A percentile compares a stretch with the other conserved stretches of the same genome.
Conservation (phyloP, 495 filamentous ascomycete genomes). For the Penicillium cosmopolitanum region DNA sequence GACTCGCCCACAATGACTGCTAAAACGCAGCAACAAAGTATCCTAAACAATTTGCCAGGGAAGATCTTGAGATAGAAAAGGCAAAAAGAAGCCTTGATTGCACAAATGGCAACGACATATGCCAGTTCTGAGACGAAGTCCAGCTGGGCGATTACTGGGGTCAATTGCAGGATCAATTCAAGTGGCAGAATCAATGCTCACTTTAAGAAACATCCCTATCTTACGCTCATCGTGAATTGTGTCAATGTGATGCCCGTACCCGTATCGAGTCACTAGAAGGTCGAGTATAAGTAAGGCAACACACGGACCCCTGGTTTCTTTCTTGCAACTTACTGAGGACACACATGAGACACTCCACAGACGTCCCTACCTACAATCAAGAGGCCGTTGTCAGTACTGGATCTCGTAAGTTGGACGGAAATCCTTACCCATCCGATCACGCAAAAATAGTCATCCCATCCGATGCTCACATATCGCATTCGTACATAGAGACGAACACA, state of each 20-base stretch:
- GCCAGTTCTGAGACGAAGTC: conserved; percentile 17
- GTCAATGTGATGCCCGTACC: conserved; percentile 14
- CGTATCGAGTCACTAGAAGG: conserved; percentile 15
- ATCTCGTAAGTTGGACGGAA: not conserved
- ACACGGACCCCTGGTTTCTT: not conserved
- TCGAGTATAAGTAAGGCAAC: not conserved
- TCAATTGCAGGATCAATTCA: not conserved
- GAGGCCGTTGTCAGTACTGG: not conserved
- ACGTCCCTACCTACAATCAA: not conserved
- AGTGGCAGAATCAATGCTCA: not conserved
- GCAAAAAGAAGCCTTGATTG: conserved; percentile 19
- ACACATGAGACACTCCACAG: conserved; percentile 6
- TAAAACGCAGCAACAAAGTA: conserved; percentile 13
- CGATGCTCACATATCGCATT: conserved; percentile 7
- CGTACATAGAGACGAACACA: conserved; percentile 12
- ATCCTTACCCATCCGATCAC: conserved; percentile 16
- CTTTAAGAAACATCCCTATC: conserved; percentile 16
- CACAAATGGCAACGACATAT: conserved; percentile 14
- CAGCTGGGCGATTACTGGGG: conserved; percentile 2
- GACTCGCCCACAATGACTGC: conserved; percentile 8
- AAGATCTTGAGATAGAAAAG: conserved; percentile 14
- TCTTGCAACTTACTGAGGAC: conserved; percentile 5
- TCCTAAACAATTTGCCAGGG: conserved; percentile 8
- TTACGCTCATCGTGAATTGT: conserved; percentile 7
- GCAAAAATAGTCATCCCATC: conserved; percentile 10